These are phyloP conservation scores for Coemansia sp. DNA, from an alignment of 192 early-diverging fungal genomes.

Conservation along the genomic window DNA sequence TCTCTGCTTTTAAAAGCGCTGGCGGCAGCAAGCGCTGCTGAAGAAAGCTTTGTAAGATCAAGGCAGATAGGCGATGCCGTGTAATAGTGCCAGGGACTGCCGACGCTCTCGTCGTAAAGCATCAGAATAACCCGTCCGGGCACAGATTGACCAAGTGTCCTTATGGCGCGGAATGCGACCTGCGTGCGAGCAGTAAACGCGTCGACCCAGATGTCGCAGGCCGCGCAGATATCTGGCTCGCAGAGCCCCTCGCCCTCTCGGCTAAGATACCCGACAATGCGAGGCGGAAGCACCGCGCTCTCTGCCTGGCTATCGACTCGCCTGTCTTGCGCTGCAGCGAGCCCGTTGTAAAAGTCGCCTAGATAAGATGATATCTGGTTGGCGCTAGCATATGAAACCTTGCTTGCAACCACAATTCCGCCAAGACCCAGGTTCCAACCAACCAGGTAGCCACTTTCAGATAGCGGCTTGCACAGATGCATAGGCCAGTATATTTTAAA, in stretches of 20 bases:
- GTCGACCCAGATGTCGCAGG: slow-evolving; percentile 42
- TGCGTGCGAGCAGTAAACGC: slow-evolving; percentile 50
- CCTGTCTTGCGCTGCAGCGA: neutral
- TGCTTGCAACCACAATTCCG: slow-evolving; percentile 42
- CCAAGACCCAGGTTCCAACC: slow-evolving; percentile 35
- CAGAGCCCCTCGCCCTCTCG: slow-evolving; percentile 52
- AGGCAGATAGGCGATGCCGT: slow-evolving; percentile 40
- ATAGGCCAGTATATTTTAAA: slow-evolving; percentile 46
- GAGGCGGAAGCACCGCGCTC: slow-evolving; percentile 7
- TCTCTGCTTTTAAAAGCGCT: neutral
- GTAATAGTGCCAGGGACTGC: slow-evolving; percentile 45
- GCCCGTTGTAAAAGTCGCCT: slow-evolving; percentile 20
- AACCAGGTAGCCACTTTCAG: slow-evolving; percentile 46
- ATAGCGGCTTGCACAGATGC: slow-evolving; percentile 25
- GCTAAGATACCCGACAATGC: slow-evolving; percentile 46
- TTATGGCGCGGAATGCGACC: slow-evolving; percentile 38
- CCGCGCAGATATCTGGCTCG: slow-evolving; percentile 41
- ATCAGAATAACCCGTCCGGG: slow-evolving; percentile 31
- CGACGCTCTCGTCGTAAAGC: slow-evolving; percentile 38
- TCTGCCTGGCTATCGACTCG: neutral
- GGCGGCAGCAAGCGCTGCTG: neutral
- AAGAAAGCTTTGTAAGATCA: slow-evolving; percentile 23
- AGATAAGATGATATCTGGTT: slow-evolving; percentile 27
- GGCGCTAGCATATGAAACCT: slow-evolving; percentile 37
- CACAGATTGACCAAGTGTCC: slow-evolving; percentile 14